Evolutionary conservation across 2,329 filamentous ascomycete species (phyloP).

Genomic region (Alternaria arborescens): DNA sequence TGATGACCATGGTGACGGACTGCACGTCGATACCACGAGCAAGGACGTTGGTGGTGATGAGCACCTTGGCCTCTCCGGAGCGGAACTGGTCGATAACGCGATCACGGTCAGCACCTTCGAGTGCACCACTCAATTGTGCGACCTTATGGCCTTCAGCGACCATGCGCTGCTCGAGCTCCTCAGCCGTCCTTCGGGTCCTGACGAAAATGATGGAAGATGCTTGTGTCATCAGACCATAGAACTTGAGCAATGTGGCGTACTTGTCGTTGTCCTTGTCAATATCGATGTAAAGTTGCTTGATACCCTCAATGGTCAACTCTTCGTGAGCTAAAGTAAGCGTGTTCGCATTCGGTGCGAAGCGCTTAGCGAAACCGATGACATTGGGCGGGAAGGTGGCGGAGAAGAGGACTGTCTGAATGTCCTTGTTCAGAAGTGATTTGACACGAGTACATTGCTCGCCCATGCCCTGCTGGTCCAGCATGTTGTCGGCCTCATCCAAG

Average conservation of each 20-base stretch:
- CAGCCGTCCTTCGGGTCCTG: conserved; percentile 86
- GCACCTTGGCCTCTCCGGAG: conserved; percentile 85
- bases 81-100: conserved; percentile 86
- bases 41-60: conserved; percentile 97
- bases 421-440: conserved; percentile 76
- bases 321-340: conserved; percentile 87
- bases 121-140: conserved; percentile 85
- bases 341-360: conserved; percentile 87
- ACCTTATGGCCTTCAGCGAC: conserved; percentile 88
- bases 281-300: conserved; percentile 98
- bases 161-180: conserved; percentile 87
- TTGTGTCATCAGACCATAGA: conserved; percentile 96
- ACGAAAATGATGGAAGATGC: conserved; percentile 99
- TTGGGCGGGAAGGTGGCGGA: conserved; percentile 92
- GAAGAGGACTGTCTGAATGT: conserved; percentile 90
- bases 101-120: conserved; percentile 86
- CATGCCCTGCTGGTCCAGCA: conserved; percentile 94
- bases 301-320: conserved; percentile 94
- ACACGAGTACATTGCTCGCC: conserved; percentile 95
- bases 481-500: conserved; percentile 97
- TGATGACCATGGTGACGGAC: conserved; percentile 96
- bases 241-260: conserved; percentile 86
- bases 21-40: conserved; percentile 93
- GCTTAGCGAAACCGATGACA: conserved; percentile 82
- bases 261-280: conserved; percentile 84